Conservation (phyloP, 148 eudicot genomes). For the Vaccinium myrtillus region DNA sequence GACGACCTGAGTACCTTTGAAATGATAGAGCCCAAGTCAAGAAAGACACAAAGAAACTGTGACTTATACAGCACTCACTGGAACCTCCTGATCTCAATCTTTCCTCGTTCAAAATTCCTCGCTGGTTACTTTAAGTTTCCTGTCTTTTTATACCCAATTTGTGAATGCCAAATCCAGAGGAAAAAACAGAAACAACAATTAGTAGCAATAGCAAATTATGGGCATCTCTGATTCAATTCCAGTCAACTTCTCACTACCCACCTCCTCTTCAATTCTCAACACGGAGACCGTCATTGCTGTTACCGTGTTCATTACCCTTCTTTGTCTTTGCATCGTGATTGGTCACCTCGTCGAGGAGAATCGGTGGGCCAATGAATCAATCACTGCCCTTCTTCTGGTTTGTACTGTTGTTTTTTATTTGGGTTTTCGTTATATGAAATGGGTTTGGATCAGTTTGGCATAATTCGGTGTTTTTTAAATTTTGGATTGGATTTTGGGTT, state of each 20-base stretch:
- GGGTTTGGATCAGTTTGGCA: neutral
- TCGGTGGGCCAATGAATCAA: slow-evolving; percentile 71
- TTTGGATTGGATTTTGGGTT: neutral
- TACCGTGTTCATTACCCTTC: slow-evolving; percentile 48
- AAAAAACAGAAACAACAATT: neutral
- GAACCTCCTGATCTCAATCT: neutral
- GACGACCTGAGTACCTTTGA: too few species aligned
- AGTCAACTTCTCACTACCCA: slow-evolving; percentile 3
- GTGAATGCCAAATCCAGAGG: slow-evolving; percentile 21
- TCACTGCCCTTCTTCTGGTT: slow-evolving; percentile 64
- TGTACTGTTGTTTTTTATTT: neutral
- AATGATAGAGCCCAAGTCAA: too few species aligned
- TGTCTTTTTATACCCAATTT: neutral
- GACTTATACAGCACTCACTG: neutral
- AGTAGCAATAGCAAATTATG: slow-evolving; percentile 7
- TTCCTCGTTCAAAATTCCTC: neutral
- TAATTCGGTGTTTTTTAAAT: neutral
- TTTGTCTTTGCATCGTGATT: slow-evolving; percentile 54
- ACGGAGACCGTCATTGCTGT: slow-evolving; percentile 41
- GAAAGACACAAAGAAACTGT: neutral
- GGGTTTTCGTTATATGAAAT: neutral
- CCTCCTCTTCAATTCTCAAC: slow-evolving; percentile 35
- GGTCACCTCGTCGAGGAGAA: slow-evolving; percentile 65
- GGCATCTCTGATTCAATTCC: slow-evolving; percentile 13
- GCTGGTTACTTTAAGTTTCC: neutral